Evolutionary conservation across 257 asterid species (phyloP).

Genomic region (Coffea canephora): DNA sequence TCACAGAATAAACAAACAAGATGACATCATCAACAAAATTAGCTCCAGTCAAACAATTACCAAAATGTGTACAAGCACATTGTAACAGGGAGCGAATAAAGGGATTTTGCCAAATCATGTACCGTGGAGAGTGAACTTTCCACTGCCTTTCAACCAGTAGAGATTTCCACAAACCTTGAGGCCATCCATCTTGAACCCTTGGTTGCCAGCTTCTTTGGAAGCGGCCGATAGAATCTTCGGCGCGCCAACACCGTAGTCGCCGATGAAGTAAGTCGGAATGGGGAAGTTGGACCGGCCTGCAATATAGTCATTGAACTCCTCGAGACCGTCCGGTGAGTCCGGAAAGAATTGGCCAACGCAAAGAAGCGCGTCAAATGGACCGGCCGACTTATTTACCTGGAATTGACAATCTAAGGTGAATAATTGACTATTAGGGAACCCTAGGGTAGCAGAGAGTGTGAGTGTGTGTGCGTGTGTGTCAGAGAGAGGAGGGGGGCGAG

Average conservation of each 20-base stretch:
- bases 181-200: conserved; percentile 98
- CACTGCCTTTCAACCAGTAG: conserved; percentile 92
- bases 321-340: conserved; percentile 60
- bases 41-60: not conserved
- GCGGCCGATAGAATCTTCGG: conserved; percentile 53
- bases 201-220: conserved; percentile 60
- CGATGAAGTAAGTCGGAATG: conserved; percentile 84
- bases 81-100: not conserved
- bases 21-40: not conserved
- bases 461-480: not conserved
- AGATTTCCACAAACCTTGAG: conserved; percentile 73
- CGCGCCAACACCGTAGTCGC: conserved; percentile 84
- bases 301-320: conserved; percentile 69
- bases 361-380: conserved; percentile 88
- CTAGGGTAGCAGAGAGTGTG: not conserved
- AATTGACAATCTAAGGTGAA: conserved; percentile 13
- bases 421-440: conserved; percentile 3
- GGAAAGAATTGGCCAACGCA: conserved; percentile 98
- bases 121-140: conserved; percentile 84
- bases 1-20: no score
- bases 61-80: not conserved
- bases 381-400: conserved; percentile 95
- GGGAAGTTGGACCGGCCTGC: conserved; percentile 68
- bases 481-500: conserved; percentile 2
- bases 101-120: not conserved